A percentile compares a stretch with the other conserved stretches of the same genome.
Conservation (phyloP, 805 yeast genomes). For the Metschnikowia kofuensis region DNA sequence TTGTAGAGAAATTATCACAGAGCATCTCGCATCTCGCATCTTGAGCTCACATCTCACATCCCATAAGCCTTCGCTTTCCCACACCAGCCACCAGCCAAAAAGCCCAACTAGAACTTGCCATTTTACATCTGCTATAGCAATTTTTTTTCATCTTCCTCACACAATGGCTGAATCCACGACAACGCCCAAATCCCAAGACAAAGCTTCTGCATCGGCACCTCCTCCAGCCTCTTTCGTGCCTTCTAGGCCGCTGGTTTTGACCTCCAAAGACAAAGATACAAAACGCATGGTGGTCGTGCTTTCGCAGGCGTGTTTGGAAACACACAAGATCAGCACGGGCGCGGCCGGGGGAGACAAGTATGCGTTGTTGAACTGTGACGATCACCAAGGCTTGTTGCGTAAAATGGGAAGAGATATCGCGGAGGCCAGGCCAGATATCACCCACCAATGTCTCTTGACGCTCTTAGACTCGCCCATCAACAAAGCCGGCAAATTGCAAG, state of each 20-base stretch:
- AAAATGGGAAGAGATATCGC: slow-evolving; percentile 97
- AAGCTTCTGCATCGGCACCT: slow-evolving; percentile 3
- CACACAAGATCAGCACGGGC: slow-evolving; percentile 81
- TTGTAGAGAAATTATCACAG: background rate
- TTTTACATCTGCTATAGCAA: background rate
- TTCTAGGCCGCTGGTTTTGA: slow-evolving; percentile 75
- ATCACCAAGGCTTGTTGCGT: slow-evolving; percentile 91
- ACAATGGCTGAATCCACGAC: slow-evolving; percentile 1
- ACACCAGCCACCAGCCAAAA: no score
- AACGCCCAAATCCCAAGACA: background rate
- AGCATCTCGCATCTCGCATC: background rate
- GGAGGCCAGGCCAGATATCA: slow-evolving; percentile 98
- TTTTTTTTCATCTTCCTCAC: background rate
- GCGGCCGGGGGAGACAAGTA: slow-evolving; percentile 82
- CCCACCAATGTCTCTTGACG: slow-evolving; percentile 95
- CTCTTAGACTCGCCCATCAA: slow-evolving; percentile 95
- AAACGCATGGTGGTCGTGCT: slow-evolving; percentile 91
- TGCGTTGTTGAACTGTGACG: slow-evolving; percentile 94
- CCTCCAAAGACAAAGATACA: slow-evolving; percentile 81
- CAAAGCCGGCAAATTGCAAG: slow-evolving; percentile 96
- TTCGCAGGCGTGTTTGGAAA: slow-evolving; percentile 92
- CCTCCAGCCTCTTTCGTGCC: slow-evolving; percentile 74
- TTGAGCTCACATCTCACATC: background rate
- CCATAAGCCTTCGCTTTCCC: background rate
- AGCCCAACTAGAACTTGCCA: no score